Base-by-base conservation (phyloP, 2,329 filamentous ascomycete species). In the Diaporthe caulivora region DNA sequence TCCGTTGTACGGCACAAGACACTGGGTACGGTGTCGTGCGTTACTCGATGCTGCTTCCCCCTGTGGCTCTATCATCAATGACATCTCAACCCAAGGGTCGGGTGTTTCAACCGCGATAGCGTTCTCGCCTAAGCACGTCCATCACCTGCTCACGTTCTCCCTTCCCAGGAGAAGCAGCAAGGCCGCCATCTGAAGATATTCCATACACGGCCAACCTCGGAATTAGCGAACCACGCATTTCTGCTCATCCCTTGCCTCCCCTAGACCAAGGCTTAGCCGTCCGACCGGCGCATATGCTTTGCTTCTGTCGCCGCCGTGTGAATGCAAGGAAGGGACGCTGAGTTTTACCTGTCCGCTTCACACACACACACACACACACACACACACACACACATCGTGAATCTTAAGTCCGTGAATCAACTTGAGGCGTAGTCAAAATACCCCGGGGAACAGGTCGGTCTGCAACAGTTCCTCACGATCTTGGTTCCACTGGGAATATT, bases 211-310 rank as follows among this genome's bases (percentile, higher is more conserved):
- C 13, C 11, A 37, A n/a, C 21, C 21, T 11, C 8, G 4, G 40
- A 42, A 18, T 26, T 29, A 17, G 24, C 29, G 57, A 29, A 10
- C 44, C 42, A 29, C 37, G 40, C 37, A 37, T 49, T 65, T 15
- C 24, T 26, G 31, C 44, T 13, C 44, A 53, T 65, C 62, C 62
- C 44, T 53, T 65, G 62, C 42, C 62, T 67, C 47, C 40, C 17
- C n/a, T 34, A 26, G 60, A 64, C 49, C 47, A 53, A 53, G 3
- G 29, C 57, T 13, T 15, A 18, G 57, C 57, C 57, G 57, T 17
- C 9, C 57, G 24, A 17, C n/a, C 26, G 29, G 29, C 21, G 44
- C 37, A 8, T 2, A 24, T 18, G 31, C 24, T 31, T 65, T 65
- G 62, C 60, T 64, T 34, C 26, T 37, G 60, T 51, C 21, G 24